These are phyloP conservation scores for Pseudogymnoascus sp. DNA, from an alignment of 2,329 filamentous ascomycete genomes.

Conservation along the genomic window DNA sequence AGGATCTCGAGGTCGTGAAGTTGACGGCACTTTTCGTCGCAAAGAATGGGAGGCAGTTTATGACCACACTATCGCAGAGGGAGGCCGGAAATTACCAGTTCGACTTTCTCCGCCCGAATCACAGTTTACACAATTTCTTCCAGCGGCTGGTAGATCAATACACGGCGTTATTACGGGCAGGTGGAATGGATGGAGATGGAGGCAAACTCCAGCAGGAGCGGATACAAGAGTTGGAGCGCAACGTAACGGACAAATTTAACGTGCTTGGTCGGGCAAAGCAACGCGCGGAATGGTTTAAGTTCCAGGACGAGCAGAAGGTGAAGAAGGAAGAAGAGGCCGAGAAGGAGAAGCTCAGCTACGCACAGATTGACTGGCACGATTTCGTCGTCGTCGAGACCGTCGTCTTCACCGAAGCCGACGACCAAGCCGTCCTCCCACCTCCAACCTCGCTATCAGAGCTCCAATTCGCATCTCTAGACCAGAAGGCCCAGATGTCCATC, in stretches of 20 bases:
- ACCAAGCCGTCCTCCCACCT: conserved; percentile 75
- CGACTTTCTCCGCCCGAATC: conserved; percentile 89
- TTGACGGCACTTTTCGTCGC: conserved; percentile 88
- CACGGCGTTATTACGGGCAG: conserved; percentile 62
- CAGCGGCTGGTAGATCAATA: conserved; percentile 90
- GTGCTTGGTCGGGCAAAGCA: conserved; percentile 74
- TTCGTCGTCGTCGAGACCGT: conserved; percentile 96
- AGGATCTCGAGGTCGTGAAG: conserved; percentile 68
- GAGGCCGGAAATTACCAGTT: conserved; percentile 91
- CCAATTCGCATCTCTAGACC: conserved; percentile 88
- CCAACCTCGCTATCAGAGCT: conserved; percentile 86
- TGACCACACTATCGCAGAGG: conserved; percentile 80
- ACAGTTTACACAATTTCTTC: conserved; percentile 95
- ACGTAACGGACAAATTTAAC: conserved; percentile 70
- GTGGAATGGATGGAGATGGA: conserved; percentile 52
- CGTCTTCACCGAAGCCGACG: conserved; percentile 81
- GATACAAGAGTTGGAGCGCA: conserved; percentile 63
- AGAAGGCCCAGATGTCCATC: conserved; percentile 86
- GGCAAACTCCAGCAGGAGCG: conserved; percentile 65
- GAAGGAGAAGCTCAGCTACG: conserved; percentile 66
- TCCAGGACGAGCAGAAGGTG: conserved; percentile 74
- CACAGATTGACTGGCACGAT: conserved; percentile 95
- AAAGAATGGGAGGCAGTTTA: conserved; percentile 84
- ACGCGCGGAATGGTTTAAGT: conserved; percentile 79
- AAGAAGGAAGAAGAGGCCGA: conserved; percentile 85